phyloP scores from a whole-genome alignment of 176 grass and related monocot genomes.

The Bolboschoenus planiculmis region DNA sequence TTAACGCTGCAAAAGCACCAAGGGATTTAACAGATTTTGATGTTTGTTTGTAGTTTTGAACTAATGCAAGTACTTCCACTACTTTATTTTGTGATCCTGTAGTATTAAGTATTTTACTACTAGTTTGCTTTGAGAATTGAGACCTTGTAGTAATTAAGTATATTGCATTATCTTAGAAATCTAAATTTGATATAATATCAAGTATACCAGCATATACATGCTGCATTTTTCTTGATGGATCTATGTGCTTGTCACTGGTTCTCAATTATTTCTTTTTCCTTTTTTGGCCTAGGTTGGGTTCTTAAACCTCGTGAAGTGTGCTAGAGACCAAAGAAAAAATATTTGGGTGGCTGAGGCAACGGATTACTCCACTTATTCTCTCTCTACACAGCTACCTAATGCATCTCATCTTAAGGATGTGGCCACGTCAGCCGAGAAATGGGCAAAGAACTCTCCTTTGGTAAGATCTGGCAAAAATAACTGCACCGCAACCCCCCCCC shows the following conservation, averaged over 20 bases:
- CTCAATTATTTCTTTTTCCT: slow-evolving; percentile 15
- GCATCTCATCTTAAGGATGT: slow-evolving; percentile 66
- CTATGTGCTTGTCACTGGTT: background rate
- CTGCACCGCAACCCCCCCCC: too few species aligned
- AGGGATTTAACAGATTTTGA: background rate
- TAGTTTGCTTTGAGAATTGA: too few species aligned
- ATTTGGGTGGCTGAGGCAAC: slow-evolving; percentile 86
- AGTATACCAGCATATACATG: background rate
- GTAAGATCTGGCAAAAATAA: slow-evolving; percentile 40
- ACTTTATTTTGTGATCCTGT: background rate
- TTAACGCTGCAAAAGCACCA: background rate
- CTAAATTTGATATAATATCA: background rate
- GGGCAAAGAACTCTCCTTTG: slow-evolving; percentile 53
- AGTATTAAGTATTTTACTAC: background rate
- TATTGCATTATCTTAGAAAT: background rate
- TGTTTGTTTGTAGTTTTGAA: background rate
- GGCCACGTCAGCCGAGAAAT: slow-evolving; percentile 45
- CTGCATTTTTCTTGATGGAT: background rate
- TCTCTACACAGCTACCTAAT: slow-evolving; percentile 51
- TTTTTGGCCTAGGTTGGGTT: slow-evolving; percentile 71
- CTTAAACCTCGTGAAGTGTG: slow-evolving; percentile 67
- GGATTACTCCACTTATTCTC: slow-evolving; percentile 46
- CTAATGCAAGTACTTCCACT: background rate
- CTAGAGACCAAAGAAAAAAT: slow-evolving; percentile 66
- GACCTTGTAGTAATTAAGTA: too few species aligned